phyloP scores from a whole-genome alignment of 139 green algal genomes.

The Pleodorina starrii region DNA sequence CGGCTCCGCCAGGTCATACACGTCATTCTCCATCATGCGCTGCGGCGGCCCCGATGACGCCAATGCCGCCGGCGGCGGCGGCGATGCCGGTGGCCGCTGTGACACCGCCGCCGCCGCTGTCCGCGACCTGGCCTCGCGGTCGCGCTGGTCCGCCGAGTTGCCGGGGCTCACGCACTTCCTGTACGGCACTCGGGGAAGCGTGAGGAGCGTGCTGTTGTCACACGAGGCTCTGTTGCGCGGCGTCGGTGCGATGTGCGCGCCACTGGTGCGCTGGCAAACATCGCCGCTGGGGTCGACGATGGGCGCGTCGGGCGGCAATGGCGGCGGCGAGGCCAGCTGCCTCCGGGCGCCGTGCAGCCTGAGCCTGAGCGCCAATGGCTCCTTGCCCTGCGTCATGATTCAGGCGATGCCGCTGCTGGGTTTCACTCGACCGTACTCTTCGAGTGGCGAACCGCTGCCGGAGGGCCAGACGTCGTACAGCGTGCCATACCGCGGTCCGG shows the following conservation, averaged over 20 bases:
- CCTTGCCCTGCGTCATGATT: background rate
- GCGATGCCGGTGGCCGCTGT: no score
- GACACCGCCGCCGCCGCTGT: background rate
- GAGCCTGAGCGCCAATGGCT: background rate
- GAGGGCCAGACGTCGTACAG: background rate
- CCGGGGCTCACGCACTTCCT: background rate
- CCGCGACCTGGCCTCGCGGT: background rate
- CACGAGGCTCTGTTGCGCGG: background rate
- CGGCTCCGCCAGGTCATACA: background rate
- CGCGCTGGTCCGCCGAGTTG: background rate
- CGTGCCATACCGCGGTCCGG: slow-evolving; percentile 1
- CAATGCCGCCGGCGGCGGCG: background rate
- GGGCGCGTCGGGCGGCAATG: background rate
- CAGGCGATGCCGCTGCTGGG: slow-evolving; percentile 4
- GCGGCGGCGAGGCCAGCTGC: background rate
- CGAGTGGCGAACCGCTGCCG: background rate
- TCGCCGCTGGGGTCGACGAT: background rate
- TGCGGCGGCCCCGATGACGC: background rate
- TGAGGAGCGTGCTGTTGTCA: slow-evolving; percentile 21
- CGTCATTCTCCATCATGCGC: background rate
- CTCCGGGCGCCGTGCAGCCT: background rate
- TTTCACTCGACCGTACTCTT: background rate
- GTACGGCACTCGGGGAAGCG: slow-evolving; percentile 7
- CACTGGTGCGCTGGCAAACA: background rate
- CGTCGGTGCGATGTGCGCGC: slow-evolving; percentile 9